phyloP scores from a whole-genome alignment of 306 rosid genomes.

The Hippophae tibetana region DNA sequence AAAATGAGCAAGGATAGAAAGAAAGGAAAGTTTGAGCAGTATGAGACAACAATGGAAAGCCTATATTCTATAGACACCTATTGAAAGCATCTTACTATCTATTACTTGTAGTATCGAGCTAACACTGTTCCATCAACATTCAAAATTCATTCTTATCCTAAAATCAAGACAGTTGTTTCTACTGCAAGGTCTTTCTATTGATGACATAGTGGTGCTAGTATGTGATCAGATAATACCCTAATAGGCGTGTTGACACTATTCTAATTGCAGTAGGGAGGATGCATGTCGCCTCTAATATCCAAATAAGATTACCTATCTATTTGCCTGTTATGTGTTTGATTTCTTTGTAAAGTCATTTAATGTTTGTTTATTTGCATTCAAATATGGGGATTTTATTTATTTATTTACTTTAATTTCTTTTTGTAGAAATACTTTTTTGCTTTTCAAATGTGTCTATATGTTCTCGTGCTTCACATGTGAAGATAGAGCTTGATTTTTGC shows the following conservation, averaged over 20 bases:
- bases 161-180: slow-evolving; percentile 59
- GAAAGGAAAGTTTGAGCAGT: too few species aligned
- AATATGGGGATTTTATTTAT: too few species aligned
- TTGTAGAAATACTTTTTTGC: too few species aligned
- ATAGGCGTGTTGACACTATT: slow-evolving; percentile 93
- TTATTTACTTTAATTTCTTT: too few species aligned
- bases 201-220: background rate
- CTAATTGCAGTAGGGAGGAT: slow-evolving; percentile 80
- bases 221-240: slow-evolving; percentile 12
- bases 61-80: too few species aligned
- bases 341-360: background rate
- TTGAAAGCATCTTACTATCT: too few species aligned
- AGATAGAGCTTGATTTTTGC: slow-evolving; percentile 92
- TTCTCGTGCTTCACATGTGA: slow-evolving; percentile 3
- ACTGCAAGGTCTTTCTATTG: slow-evolving; percentile 59
- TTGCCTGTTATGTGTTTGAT: slow-evolving; percentile 60
- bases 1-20: too few species aligned
- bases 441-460: too few species aligned
- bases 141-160: slow-evolving; percentile 1
- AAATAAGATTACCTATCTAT: slow-evolving; percentile 59
- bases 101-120: too few species aligned
- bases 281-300: slow-evolving; percentile 72
- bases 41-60: too few species aligned
- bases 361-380: too few species aligned
- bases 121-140: too few species aligned